Percentiles rank a stretch among this genome's conserved stretches.
Evolutionary conservation across 345 rosid species (phyloP).

Genomic region (Murraya paniculata): DNA sequence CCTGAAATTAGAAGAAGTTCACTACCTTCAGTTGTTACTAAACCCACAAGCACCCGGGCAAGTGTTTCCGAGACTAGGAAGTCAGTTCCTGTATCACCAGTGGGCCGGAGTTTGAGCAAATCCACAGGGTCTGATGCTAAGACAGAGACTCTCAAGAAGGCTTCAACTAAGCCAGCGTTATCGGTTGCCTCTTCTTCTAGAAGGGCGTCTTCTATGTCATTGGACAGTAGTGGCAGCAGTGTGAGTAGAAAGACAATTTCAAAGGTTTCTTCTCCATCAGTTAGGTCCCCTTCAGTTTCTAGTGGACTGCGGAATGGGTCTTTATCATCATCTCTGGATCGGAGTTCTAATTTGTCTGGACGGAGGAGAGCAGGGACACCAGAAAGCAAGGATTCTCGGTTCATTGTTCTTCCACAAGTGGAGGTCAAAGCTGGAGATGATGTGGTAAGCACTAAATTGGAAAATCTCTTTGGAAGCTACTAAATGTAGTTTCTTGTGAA

Average conservation of each 20-base stretch:
- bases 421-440: conserved; percentile 91
- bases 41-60: conserved; percentile 37
- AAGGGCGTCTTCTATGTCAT: conserved; percentile 53
- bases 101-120: conserved; percentile 45
- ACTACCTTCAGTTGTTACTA: conserved; percentile 61
- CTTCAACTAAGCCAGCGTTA: conserved; percentile 48
- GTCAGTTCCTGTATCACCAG: conserved; percentile 44
- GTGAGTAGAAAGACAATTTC: conserved; percentile 53
- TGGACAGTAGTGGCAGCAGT: conserved; percentile 63
- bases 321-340: conserved; percentile 57
- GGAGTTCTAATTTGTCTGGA: conserved; percentile 68
- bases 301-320: conserved; percentile 64
- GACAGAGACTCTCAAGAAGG: conserved; percentile 42
- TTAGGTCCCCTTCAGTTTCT: conserved; percentile 64
- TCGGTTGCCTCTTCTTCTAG: conserved; percentile 53
- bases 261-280: conserved; percentile 60
- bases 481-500: not conserved
- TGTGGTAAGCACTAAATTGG: conserved; percentile 57
- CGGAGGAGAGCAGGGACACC: conserved; percentile 58
- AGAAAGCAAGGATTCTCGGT: conserved; percentile 68
- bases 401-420: conserved; percentile 91
- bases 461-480: not conserved
- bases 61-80: conserved; percentile 52
- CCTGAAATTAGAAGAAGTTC: conserved; percentile 83
- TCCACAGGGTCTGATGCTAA: conserved; percentile 48